phyloP scores from a whole-genome alignment of 2,329 filamentous ascomycete genomes.

The Ophiostoma novo-ulmi region DNA sequence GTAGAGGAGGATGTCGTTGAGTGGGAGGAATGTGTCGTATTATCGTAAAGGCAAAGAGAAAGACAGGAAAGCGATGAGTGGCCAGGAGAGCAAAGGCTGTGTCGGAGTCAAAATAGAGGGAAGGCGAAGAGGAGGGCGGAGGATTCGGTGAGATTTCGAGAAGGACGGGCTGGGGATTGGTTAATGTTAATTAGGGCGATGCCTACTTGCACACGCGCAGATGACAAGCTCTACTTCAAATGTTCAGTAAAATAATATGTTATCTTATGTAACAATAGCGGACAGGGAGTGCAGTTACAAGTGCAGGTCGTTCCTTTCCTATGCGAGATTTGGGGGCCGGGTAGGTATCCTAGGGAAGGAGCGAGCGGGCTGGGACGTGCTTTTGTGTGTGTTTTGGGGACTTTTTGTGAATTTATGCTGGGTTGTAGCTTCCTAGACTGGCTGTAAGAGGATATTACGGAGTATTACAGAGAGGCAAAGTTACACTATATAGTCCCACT shows the following conservation, averaged over 20 bases:
- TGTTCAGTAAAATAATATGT: not conserved
- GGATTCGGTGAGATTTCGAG: conserved; percentile 18
- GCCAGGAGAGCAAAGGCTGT: not conserved
- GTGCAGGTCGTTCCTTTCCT: conserved; percentile 5
- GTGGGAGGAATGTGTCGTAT: not conserved
- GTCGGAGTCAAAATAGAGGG: not conserved
- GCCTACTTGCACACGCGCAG: conserved; percentile 3
- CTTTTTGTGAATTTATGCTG: not conserved
- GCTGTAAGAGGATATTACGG: conserved; percentile 4
- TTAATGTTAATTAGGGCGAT: conserved; percentile 10
- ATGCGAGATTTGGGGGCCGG: not conserved
- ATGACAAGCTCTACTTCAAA: not conserved
- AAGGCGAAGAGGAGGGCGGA: conserved; percentile 6
- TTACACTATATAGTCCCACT: not conserved
- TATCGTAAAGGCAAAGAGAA: not conserved
- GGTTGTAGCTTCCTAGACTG: not conserved
- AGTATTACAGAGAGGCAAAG: not conserved
- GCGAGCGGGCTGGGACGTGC: conserved; percentile 10
- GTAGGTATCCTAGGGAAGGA: not conserved
- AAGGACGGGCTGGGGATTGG: conserved; percentile 1
- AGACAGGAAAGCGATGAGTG: not conserved
- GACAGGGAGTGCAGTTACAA: not conserved
- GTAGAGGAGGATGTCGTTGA: not conserved
- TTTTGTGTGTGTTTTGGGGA: not conserved
- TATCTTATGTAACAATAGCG: not conserved